phyloP scores from a whole-genome alignment of 2,329 filamentous ascomycete genomes.

The Camptophora hylomeconis region DNA sequence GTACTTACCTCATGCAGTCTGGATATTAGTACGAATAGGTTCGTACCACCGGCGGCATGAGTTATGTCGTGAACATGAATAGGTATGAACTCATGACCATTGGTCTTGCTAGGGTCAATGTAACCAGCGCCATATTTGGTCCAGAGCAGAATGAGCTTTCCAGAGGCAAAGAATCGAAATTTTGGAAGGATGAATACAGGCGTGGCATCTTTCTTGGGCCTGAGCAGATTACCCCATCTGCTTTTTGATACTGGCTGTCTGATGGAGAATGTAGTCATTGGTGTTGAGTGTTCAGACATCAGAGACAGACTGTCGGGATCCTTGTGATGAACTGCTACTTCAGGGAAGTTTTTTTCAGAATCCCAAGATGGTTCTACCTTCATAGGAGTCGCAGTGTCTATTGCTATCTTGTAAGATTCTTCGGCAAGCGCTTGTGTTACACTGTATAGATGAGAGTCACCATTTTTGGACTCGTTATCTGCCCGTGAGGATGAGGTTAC shows the following conservation, averaged over 20 bases:
- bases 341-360: slow-evolving; percentile 4
- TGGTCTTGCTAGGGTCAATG: slow-evolving; percentile 1
- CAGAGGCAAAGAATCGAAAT: slow-evolving; percentile 3
- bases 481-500: no score
- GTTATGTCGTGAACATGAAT: slow-evolving; percentile 3
- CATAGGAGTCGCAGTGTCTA: no score
- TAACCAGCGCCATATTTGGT: slow-evolving; percentile 3
- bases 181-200: not conserved
- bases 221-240: slow-evolving; percentile 1
- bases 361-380: not conserved
- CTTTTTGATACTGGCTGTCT: not conserved
- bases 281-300: slow-evolving; percentile 2
- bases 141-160: slow-evolving; percentile 3
- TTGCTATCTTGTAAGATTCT: no score
- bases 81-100: not conserved
- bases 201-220: not conserved
- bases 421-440: no score
- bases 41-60: slow-evolving; percentile 1
- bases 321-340: slow-evolving; percentile 3
- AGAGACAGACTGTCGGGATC: slow-evolving; percentile 3
- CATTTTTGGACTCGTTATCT: no score
- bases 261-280: slow-evolving; percentile 1
- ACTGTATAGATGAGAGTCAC: no score
- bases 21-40: slow-evolving; percentile 1
- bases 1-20: slow-evolving; percentile 2